phyloP scores from a whole-genome alignment of 148 eudicot species.

The Rhododendron ferrugineum region DNA sequence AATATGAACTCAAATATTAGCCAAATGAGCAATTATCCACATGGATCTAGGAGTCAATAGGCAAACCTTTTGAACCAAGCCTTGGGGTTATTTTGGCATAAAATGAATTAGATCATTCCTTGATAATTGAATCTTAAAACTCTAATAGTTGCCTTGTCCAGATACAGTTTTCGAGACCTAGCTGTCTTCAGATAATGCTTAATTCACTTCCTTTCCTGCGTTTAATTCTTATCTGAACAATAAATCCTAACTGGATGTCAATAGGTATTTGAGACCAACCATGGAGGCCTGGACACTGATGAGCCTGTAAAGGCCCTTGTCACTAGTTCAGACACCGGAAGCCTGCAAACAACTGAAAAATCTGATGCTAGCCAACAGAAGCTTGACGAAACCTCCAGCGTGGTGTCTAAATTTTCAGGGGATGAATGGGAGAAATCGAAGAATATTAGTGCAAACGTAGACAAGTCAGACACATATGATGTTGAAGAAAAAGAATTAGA shows the following conservation, averaged over 20 bases:
- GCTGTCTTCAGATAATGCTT: background rate
- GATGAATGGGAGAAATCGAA: conserved; percentile 2
- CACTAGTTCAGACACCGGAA: conserved; percentile 1
- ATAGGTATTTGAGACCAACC: background rate
- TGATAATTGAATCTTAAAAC: background rate
- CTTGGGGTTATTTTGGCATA: background rate
- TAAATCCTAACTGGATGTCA: conserved; percentile 1
- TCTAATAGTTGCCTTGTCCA: background rate
- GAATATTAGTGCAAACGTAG: background rate
- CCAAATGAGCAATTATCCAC: background rate
- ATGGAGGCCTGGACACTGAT: conserved; percentile 2
- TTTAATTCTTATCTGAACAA: background rate
- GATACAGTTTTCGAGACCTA: background rate
- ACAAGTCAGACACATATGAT: conserved; percentile 12
- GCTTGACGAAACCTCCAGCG: conserved; percentile 2
- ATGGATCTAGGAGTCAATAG: background rate
- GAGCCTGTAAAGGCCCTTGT: background rate
- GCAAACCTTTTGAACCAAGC: background rate
- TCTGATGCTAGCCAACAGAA: conserved; percentile 6
- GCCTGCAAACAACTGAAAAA: background rate
- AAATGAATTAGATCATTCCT: background rate
- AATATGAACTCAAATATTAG: background rate
- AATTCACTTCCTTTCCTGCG: conserved; percentile 6
- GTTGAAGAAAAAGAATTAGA: conserved; percentile 12
- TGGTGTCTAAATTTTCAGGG: conserved; percentile 2